phyloP scores from a whole-genome alignment of 2,329 filamentous ascomycete genomes.

The Microsporum canis region DNA sequence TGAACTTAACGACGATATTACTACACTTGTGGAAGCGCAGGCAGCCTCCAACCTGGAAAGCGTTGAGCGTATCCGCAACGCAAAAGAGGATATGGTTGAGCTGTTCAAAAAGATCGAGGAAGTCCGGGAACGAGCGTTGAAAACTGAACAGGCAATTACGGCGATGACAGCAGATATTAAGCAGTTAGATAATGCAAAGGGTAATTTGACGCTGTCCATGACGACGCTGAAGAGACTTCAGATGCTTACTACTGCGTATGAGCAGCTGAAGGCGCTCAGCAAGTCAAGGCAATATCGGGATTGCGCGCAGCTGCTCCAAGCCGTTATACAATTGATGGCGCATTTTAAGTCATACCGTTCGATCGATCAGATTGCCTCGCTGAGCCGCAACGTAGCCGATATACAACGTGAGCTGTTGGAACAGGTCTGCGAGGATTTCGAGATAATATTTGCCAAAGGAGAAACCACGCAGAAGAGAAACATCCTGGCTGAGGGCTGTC shows the following conservation, averaged over 20 bases:
- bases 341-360: conserved; percentile 97
- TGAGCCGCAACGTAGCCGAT: conserved; percentile 86
- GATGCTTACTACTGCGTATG: conserved; percentile 98
- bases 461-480: conserved; percentile 61
- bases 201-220: conserved; percentile 94
- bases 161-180: conserved; percentile 99
- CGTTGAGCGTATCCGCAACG: conserved; percentile 80
- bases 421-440: conserved; percentile 98
- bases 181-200: conserved; percentile 88
- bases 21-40: conserved; percentile 59
- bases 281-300: conserved; percentile 86
- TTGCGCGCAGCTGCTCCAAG: conserved; percentile 84
- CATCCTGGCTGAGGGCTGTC: conserved; percentile 72
- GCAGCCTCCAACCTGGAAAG: conserved; percentile 77
- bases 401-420: conserved; percentile 85
- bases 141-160: conserved; percentile 91
- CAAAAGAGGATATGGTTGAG: conserved; percentile 76
- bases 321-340: conserved; percentile 92
- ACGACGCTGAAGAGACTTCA: conserved; percentile 92
- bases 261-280: conserved; percentile 74
- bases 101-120: conserved; percentile 93
- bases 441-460: conserved; percentile 81
- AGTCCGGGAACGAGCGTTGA: conserved; percentile 74
- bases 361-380: conserved; percentile 91
- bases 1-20: conserved; percentile 70